Conservation (phyloP, 306 rosid species). For the Psophocarpus tetragonolobus region DNA sequence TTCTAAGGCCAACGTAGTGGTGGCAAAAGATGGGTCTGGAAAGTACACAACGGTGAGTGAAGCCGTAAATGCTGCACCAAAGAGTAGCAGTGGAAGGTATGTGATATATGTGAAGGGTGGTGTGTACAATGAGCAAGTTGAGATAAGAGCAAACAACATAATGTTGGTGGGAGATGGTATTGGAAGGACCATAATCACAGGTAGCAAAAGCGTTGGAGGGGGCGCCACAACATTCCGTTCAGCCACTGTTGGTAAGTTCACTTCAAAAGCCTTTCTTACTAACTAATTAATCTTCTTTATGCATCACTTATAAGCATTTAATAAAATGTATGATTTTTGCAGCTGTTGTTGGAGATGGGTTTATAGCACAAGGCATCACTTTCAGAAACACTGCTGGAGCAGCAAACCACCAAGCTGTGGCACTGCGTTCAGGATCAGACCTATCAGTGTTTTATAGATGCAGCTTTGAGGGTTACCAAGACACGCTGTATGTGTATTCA, state of each 20-base stretch:
- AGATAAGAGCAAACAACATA: slow-evolving; percentile 50
- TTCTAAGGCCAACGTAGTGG: slow-evolving; percentile 46
- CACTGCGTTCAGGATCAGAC: slow-evolving; percentile 71
- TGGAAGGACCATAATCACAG: slow-evolving; percentile 67
- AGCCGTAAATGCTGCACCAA: slow-evolving; percentile 51
- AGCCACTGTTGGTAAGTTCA: slow-evolving; percentile 79
- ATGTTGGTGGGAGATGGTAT: slow-evolving; percentile 80
- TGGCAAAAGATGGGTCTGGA: slow-evolving; percentile 72
- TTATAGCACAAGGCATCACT: slow-evolving; percentile 66
- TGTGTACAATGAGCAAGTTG: slow-evolving; percentile 59
- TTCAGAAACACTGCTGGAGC: slow-evolving; percentile 74
- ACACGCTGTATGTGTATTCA: slow-evolving; percentile 66
- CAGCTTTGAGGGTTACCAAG: slow-evolving; percentile 74
- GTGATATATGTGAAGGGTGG: slow-evolving; percentile 72
- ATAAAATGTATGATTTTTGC: neutral
- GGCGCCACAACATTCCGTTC: slow-evolving; percentile 73
- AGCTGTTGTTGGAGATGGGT: slow-evolving; percentile 72
- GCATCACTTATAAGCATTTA: too few species aligned
- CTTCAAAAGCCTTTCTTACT: too few species aligned
- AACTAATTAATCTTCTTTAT: too few species aligned
- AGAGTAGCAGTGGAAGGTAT: slow-evolving; percentile 53
- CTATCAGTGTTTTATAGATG: slow-evolving; percentile 67
- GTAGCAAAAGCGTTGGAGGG: slow-evolving; percentile 77
- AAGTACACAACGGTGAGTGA: slow-evolving; percentile 50
- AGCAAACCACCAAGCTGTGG: slow-evolving; percentile 69